Base-by-base conservation (phyloP, 108 stramenopile species). In the Pseudonitzschia multistriata region DNA sequence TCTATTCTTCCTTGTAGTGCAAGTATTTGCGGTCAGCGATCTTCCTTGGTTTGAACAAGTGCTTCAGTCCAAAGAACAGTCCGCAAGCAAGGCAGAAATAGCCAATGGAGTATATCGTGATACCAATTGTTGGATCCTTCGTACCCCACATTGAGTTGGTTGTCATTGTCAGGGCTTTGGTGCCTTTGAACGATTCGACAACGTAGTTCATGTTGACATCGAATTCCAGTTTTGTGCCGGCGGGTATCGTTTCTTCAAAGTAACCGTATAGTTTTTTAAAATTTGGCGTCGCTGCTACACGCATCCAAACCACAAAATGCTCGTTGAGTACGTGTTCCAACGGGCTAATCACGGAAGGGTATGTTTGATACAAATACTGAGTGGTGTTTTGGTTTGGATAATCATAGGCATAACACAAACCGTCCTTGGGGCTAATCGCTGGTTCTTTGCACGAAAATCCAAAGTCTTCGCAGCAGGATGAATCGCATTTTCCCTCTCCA, bases 231-330 rank as follows among this genome's bases (percentile, higher is more conserved):
- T 49, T 70, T 0, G 81, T 83, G 14, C 92, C 93, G 19, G 73
- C 75, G 11, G 88, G 87, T 53, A 99, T 83, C 31, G 83, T 84
- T 56, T 81, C 71, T 47, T 96, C 87, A 68, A 98, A 94, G 50
- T 83, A 92, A 17, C 98, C 99, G 71, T 99, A 99, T 13, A 99
- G 81, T 73, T 99, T 99, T 39, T 98, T 95, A 79, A 99, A 99
- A 19, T 63, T 79, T 0, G 97, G 92, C 11, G 94, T 68, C 0
- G 92, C 93, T 3, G 98, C 98, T 3, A 86, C 81, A 17, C 98
- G 81, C 99, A 99, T 99, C 99, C 99, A 99, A 7, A 99, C 98
- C 7, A 98, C 86, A 78, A 99, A 99, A 74, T 97, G 98, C 68
- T 99, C 98, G 72, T 98, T 89, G 14, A 78, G 82, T 3, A 99